These are phyloP conservation scores for Aspergillus sp. DNA, from an alignment of 2,329 filamentous ascomycete genomes.

Conservation along the genomic window DNA sequence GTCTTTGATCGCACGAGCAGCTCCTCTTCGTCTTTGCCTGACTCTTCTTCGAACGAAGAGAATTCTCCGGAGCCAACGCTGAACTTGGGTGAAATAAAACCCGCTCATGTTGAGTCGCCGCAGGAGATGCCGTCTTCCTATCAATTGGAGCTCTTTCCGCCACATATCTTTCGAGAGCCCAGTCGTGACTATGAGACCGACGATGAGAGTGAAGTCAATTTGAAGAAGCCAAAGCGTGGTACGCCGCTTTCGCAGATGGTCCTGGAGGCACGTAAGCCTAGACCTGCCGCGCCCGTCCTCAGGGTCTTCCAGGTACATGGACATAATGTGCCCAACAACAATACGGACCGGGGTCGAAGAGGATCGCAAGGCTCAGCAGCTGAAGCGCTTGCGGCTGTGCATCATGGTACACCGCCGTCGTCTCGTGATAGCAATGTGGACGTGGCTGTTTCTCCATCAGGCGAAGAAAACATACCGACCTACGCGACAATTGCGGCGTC, in stretches of 20 bases:
- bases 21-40: conserved; percentile 37
- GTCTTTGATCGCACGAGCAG: conserved; percentile 44
- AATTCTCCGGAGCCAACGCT: conserved; percentile 27
- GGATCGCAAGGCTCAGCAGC: conserved; percentile 29
- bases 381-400: conserved; percentile 32
- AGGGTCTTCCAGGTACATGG: conserved; percentile 21
- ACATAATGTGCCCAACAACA: conserved; percentile 24
- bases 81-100: conserved; percentile 24
- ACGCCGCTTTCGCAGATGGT: conserved; percentile 25
- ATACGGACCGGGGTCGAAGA: conserved; percentile 10
- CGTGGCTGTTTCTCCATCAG: conserved; percentile 1
- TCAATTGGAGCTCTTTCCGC: conserved; percentile 26
- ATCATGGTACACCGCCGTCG: conserved; percentile 29
- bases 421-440: conserved; percentile 11
- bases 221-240: conserved; percentile 13
- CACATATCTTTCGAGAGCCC: conserved; percentile 25
- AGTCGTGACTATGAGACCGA: conserved; percentile 29
- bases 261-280: conserved; percentile 22
- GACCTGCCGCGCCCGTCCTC: conserved; percentile 18
- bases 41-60: conserved; percentile 34
- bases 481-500: conserved; percentile 28
- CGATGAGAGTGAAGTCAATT: conserved; percentile 18
- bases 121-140: conserved; percentile 21
- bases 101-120: conserved; percentile 28
- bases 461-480: conserved; percentile 25